These are phyloP conservation scores for Odontarrhena argentea DNA, from an alignment of 345 rosid species.

Conservation along the genomic window DNA sequence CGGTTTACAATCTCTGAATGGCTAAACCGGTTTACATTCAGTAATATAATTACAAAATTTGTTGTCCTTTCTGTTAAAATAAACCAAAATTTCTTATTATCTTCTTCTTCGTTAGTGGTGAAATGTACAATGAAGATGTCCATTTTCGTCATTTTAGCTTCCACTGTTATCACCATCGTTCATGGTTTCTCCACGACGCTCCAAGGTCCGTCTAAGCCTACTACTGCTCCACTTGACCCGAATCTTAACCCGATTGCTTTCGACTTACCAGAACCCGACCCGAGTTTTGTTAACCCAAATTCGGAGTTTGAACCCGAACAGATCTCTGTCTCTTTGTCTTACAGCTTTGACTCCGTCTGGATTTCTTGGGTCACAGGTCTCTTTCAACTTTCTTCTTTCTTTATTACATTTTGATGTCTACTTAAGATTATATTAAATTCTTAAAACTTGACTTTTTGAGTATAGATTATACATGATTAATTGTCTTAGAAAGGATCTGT, in stretches of 20 bases:
- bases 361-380: slow-evolving; percentile 92
- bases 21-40: too few relatives aligned
- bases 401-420: neutral
- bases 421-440: neutral
- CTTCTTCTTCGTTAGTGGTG: slow-evolving; percentile 31
- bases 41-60: neutral
- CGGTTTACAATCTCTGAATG: too few relatives aligned
- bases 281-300: slow-evolving; percentile 49
- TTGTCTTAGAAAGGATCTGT: neutral
- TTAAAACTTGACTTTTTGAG: neutral
- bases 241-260: slow-evolving; percentile 61
- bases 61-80: too few relatives aligned
- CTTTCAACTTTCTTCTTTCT: slow-evolving; percentile 1
- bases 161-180: slow-evolving; percentile 27
- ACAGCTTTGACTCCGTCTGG: slow-evolving; percentile 65
- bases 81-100: neutral
- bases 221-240: slow-evolving; percentile 61
- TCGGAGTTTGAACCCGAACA: slow-evolving; percentile 65
- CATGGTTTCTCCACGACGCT: slow-evolving; percentile 53
- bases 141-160: slow-evolving; percentile 10
- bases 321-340: slow-evolving; percentile 76
- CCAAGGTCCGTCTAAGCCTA: slow-evolving; percentile 79
- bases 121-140: slow-evolving; percentile 6
- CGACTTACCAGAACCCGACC: slow-evolving; percentile 81
- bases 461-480: neutral